Percentiles rank a stretch among this genome's conserved stretches.
Evolutionary conservation across 2,329 filamentous ascomycete species (phyloP).

Genomic region (Neodidymelliopsis sp.): DNA sequence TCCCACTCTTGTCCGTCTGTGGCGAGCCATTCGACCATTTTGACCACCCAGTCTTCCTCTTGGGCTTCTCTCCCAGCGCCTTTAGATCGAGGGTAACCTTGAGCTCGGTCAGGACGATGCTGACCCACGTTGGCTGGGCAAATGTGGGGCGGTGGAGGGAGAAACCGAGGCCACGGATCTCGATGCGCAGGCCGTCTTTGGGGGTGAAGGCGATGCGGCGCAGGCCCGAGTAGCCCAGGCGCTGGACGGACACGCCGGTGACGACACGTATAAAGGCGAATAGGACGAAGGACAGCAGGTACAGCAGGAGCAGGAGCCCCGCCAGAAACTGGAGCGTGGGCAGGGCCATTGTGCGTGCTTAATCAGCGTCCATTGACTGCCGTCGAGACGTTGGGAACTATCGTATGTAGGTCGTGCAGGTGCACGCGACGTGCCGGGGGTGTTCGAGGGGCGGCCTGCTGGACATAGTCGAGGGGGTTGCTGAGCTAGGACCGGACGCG

Average conservation of each 20-base stretch:
- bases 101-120: slow-evolving; percentile 84
- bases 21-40: slow-evolving; percentile 43
- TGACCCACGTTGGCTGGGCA: slow-evolving; percentile 95
- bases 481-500: slow-evolving; percentile 23
- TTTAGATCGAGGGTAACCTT: slow-evolving; percentile 82
- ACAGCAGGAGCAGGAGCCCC: slow-evolving; percentile 83
- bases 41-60: slow-evolving; percentile 40
- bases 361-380: slow-evolving; percentile 33
- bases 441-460: slow-evolving; percentile 24
- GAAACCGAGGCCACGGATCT: slow-evolving; percentile 87
- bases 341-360: slow-evolving; percentile 51
- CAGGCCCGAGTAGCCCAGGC: slow-evolving; percentile 90
- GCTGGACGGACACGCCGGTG: slow-evolving; percentile 94
- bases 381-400: slow-evolving; percentile 17
- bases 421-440: slow-evolving; percentile 41
- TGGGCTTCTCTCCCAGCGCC: slow-evolving; percentile 59
- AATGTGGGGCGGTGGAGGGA: slow-evolving; percentile 93
- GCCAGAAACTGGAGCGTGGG: slow-evolving; percentile 74
- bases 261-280: slow-evolving; percentile 92
- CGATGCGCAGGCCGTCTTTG: slow-evolving; percentile 85
- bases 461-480: slow-evolving; percentile 41
- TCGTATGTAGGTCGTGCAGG: slow-evolving; percentile 24
- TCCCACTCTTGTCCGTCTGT: slow-evolving; percentile 27
- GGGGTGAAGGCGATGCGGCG: slow-evolving; percentile 90
- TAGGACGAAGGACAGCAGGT: slow-evolving; percentile 89